Base-by-base conservation (phyloP, 352 stramenopile species). In the Thalassiosira pacifica region DNA sequence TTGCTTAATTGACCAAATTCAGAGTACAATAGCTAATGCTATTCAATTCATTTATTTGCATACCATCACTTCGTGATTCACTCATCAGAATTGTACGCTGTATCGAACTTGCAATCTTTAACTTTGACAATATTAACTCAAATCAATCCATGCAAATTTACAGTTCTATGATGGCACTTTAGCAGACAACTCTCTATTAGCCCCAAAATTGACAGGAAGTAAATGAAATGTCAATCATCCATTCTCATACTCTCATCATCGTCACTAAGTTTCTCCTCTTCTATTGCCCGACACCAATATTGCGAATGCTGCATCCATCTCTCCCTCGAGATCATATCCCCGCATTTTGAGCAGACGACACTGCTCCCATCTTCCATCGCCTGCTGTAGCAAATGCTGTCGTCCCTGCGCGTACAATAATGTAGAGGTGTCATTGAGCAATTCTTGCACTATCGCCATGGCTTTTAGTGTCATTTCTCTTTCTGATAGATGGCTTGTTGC, bases 361-460 rank as follows among this genome's bases (percentile, higher is more conserved):
- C 63, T 81, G 1, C 45, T 76, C 11, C 79, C 84, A 77, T 90
- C 84, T 68, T 90, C 79, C 84, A 90, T 90, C 13, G 84, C 71
- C 63, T 90, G 79, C 27, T 84, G 79, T 19, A 90, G 48, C 34
- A 90, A 64, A 60, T 88, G 67, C 52, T 85, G 61, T 67, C 55
- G 73, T 2, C 84, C 84, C 65, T 80, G 79, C 4, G 45, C 73
- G 53, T 87, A 78, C 18, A 90, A 67, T 61, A 90, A 78, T 32
- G 84, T 88, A 8, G 82, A 88, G 59, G 63, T 75, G 52, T 88
- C 82, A 85, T 84, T 82, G 1, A 88, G 72, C 59, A 88, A 68
- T 60, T 85, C 59, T 66, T 85, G 57, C 8, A 88, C 76, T n/a
- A 88, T 60, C 48, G 55, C 60, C 75, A 84, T 82, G 8, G 82